These are phyloP conservation scores for Apiospora malaysiana DNA, from an alignment of 2,329 filamentous ascomycete genomes.

Conservation along the genomic window DNA sequence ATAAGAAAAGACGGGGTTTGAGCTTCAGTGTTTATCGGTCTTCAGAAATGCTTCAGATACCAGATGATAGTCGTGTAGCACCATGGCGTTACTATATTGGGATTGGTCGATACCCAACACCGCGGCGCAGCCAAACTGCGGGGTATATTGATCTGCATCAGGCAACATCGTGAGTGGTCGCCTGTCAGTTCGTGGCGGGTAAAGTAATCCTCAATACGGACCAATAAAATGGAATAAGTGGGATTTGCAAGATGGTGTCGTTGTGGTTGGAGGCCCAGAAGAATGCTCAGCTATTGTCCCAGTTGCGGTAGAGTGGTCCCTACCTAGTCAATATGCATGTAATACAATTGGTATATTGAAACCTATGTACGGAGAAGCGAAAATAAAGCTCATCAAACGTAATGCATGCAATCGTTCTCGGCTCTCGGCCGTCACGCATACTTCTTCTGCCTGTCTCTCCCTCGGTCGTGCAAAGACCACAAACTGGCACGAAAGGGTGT, in stretches of 20 bases:
- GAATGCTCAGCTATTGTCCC: not conserved
- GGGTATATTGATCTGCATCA: not conserved
- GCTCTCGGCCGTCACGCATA: conserved; percentile 2
- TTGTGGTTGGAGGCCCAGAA: not conserved
- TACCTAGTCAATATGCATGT: not conserved
- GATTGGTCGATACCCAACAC: not conserved
- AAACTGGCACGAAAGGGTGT: not conserved
- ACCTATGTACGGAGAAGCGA: not conserved
- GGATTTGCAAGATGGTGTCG: not conserved
- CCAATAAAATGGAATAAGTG: not conserved
- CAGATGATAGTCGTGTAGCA: not conserved
- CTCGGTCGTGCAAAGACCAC: not conserved
- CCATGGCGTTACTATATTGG: not conserved
- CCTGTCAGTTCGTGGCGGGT: not conserved
- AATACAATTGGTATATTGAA: not conserved
- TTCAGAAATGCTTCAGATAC: not conserved
- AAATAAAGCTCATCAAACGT: not conserved
- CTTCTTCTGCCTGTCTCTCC: not conserved
- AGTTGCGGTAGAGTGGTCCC: not conserved
- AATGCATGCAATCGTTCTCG: not conserved
- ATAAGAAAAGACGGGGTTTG: not conserved
- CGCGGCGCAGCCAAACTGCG: not conserved
- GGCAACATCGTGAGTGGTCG: not conserved
- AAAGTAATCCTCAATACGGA: not conserved
- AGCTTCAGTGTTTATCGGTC: no score